Conservation (phyloP, 495 filamentous ascomycete genomes). For the Daldinia concentrica region DNA sequence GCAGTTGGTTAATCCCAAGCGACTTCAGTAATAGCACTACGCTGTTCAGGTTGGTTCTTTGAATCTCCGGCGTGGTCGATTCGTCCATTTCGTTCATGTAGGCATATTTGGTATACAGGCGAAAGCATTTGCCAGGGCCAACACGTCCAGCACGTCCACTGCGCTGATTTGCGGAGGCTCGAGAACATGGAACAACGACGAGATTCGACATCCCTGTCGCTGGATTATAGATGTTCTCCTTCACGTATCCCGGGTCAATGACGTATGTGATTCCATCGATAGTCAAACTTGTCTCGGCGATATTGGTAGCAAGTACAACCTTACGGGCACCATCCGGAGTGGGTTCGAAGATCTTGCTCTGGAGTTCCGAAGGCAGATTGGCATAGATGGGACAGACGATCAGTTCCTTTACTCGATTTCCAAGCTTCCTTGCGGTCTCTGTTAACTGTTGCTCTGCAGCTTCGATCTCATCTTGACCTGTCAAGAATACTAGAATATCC, state of each 20-base stretch:
- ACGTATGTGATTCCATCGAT: conserved; percentile 94
- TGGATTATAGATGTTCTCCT: conserved; percentile 95
- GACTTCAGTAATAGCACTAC: conserved; percentile 89
- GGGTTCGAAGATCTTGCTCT: conserved; percentile 89
- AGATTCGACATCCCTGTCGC: conserved; percentile 91
- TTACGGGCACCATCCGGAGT: conserved; percentile 83
- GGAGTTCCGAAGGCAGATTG: conserved; percentile 85
- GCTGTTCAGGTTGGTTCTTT: conserved; percentile 84
- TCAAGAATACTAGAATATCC: conserved; percentile 91
- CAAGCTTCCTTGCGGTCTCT: conserved; percentile 82
- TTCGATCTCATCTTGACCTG: conserved; percentile 92
- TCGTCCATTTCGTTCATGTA: conserved; percentile 96
- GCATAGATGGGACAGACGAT: conserved; percentile 90
- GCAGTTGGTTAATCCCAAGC: conserved; percentile 90
- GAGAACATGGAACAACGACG: conserved; percentile 89
- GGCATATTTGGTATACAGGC: conserved; percentile 93
- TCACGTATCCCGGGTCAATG: conserved; percentile 91
- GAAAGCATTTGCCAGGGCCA: conserved; percentile 93
- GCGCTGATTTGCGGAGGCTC: conserved; percentile 93
- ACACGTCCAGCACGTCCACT: conserved; percentile 93
- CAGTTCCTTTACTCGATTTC: conserved; percentile 84
- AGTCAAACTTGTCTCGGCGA: conserved; percentile 87
- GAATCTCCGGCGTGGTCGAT: conserved; percentile 92
- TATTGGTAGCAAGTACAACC: conserved; percentile 89
- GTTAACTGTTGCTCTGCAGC: conserved; percentile 80